A percentile compares a stretch with the other conserved stretches of the same genome.
Evolutionary conservation across 169 alveolate genomes (phyloP).

Genomic region (Eimeria nieschulzi): DNA sequence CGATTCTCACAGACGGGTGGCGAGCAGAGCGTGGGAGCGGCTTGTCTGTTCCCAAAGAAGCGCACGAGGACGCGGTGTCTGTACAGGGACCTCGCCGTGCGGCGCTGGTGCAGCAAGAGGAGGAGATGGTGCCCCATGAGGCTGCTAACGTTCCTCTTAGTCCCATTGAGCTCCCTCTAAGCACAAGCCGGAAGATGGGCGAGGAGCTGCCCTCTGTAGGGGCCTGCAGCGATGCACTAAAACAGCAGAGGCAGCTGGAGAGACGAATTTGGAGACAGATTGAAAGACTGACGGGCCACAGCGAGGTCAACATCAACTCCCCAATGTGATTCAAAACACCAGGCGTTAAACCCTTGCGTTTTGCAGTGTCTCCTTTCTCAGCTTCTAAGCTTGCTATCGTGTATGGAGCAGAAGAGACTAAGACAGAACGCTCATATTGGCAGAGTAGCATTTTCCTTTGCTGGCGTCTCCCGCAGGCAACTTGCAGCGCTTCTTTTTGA

Average conservation of each 20-base stretch:
- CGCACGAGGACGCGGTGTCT: background rate
- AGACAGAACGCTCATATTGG: background rate
- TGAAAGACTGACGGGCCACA: constrained; percentile 19
- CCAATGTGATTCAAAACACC: constrained; percentile 10
- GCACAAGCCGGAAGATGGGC: background rate
- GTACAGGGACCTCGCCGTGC: background rate
- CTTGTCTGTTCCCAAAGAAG: background rate
- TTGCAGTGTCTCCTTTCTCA: too few species aligned
- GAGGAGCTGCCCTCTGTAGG: constrained; percentile 10
- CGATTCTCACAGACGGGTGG: background rate
- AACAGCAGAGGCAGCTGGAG: constrained; percentile 26
- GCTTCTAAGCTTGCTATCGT: too few species aligned
- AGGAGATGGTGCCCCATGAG: background rate
- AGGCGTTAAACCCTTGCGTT: too few species aligned
- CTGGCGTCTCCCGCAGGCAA: constrained; percentile 14
- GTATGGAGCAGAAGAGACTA: too few species aligned
- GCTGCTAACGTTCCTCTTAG: too few species aligned
- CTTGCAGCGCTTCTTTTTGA: constrained; percentile 35
- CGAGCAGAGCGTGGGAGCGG: background rate
- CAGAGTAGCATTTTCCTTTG: background rate
- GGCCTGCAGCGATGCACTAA: constrained; percentile 26
- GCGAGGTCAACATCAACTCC: constrained; percentile 16
- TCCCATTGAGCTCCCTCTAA: too few species aligned
- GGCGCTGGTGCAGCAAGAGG: background rate
- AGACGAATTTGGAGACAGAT: background rate